These are phyloP conservation scores for Penicillium concentricum DNA, from an alignment of 2,329 filamentous ascomycete species.

Conservation along the genomic window DNA sequence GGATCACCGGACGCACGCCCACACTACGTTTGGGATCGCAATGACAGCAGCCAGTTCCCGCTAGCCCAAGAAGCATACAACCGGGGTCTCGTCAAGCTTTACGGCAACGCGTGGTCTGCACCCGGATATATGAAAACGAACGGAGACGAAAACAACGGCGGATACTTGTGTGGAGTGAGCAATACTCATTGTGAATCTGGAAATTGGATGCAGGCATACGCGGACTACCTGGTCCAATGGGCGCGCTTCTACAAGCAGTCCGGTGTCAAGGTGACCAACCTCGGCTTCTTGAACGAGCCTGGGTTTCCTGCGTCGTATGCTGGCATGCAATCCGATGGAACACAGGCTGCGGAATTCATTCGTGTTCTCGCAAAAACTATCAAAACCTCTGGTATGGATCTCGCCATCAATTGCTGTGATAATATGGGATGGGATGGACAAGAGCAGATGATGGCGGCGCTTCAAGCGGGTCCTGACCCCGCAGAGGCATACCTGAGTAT, in stretches of 20 bases:
- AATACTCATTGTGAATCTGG: slow-evolving; percentile 41
- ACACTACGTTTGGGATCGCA: slow-evolving; percentile 48
- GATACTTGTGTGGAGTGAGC: slow-evolving; percentile 48
- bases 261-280: slow-evolving; percentile 42
- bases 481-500: no score
- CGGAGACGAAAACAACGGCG: slow-evolving; percentile 44
- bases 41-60: slow-evolving; percentile 53
- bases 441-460: background rate
- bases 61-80: slow-evolving; percentile 50
- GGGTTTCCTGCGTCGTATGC: slow-evolving; percentile 6
- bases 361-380: background rate
- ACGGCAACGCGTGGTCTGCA: slow-evolving; percentile 53
- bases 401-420: background rate
- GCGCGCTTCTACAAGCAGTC: slow-evolving; percentile 43
- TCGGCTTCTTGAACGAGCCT: slow-evolving; percentile 50
- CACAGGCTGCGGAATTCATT: background rate
- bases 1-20: slow-evolving; percentile 44
- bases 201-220: slow-evolving; percentile 52
- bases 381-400: background rate
- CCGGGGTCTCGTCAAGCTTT: slow-evolving; percentile 35
- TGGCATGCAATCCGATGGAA: background rate
- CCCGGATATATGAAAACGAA: slow-evolving; percentile 56
- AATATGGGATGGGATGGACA: background rate
- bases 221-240: slow-evolving; percentile 50
- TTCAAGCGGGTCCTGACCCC: background rate